These are phyloP conservation scores for Neobulgaria alba DNA, from an alignment of 2,329 filamentous ascomycete species.

Conservation along the genomic window DNA sequence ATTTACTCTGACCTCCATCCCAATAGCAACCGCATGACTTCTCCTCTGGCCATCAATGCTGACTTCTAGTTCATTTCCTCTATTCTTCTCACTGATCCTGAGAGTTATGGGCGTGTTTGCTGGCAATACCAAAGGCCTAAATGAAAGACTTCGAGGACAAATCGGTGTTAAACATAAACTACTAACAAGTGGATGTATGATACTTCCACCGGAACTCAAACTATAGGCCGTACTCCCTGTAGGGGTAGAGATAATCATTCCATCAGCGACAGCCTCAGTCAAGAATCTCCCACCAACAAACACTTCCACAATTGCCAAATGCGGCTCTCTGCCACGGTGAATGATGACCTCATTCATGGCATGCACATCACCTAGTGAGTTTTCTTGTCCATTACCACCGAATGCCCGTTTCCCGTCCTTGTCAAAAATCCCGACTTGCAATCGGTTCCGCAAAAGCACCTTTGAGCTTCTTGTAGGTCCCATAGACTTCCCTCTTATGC, in stretches of 20 bases:
- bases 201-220: constrained; percentile 83
- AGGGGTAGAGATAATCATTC: constrained; percentile 87
- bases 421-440: constrained; percentile 80
- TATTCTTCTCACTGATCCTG: constrained; percentile 71
- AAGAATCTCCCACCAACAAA: constrained; percentile 82
- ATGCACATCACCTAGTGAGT: constrained; percentile 34
- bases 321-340: constrained; percentile 81
- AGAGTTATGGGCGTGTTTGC: constrained; percentile 77
- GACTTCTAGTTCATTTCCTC: constrained; percentile 67
- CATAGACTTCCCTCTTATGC: constrained; percentile 71
- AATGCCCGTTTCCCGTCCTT: constrained; percentile 53
- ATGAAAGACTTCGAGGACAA: constrained; percentile 83
- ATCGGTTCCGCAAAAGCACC: constrained; percentile 75
- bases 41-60: constrained; percentile 67
- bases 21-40: constrained; percentile 58
- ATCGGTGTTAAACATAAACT: constrained; percentile 88
- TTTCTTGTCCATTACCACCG: constrained; percentile 26
- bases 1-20: constrained; percentile 80
- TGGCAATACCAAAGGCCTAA: constrained; percentile 83
- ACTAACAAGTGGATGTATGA: constrained; percentile 87
- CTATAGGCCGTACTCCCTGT: constrained; percentile 95
- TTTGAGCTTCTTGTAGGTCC: constrained; percentile 66
- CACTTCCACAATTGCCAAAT: constrained; percentile 86
- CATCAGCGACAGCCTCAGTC: constrained; percentile 90
- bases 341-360: constrained; percentile 95